phyloP scores from a whole-genome alignment of 305 asterid species.

The Fraxinus xanthoxyloides region DNA sequence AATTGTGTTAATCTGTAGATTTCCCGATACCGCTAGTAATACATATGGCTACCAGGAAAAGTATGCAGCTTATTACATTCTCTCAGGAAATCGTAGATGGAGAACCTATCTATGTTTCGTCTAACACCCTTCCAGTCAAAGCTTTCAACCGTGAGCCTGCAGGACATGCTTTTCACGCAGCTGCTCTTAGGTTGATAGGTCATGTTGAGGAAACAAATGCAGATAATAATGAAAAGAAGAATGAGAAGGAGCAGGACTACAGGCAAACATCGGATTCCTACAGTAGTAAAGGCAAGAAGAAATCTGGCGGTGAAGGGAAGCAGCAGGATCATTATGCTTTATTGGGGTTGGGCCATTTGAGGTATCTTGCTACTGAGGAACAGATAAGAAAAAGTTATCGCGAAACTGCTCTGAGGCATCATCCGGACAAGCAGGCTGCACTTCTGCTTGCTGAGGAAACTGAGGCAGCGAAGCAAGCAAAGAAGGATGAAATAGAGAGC shows the following conservation, averaged over 20 bases:
- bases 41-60: conserved; percentile 33
- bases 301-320: conserved; percentile 54
- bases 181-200: conserved; percentile 77
- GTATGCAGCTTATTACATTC: conserved; percentile 56
- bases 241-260: conserved; percentile 54
- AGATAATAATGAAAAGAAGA: conserved; percentile 32
- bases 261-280: conserved; percentile 68
- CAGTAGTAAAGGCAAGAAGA: conserved; percentile 85
- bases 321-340: conserved; percentile 94
- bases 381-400: conserved; percentile 88
- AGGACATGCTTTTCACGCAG: conserved; percentile 82
- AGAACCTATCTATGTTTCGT: conserved; percentile 59
- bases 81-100: conserved; percentile 67
- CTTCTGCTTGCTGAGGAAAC: conserved; percentile 82
- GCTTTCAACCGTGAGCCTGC: conserved; percentile 70
- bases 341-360: conserved; percentile 83
- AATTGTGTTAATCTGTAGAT: not conserved
- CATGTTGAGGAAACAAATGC: conserved; percentile 46
- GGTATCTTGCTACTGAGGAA: conserved; percentile 97
- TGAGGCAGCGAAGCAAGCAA: conserved; percentile 79
- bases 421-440: conserved; percentile 91
- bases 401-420: conserved; percentile 83
- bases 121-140: conserved; percentile 74
- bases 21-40: not conserved
- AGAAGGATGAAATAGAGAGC: conserved; percentile 89